Conservation (phyloP, 352 stramenopile genomes). For the Phytophthora hibernalis region DNA sequence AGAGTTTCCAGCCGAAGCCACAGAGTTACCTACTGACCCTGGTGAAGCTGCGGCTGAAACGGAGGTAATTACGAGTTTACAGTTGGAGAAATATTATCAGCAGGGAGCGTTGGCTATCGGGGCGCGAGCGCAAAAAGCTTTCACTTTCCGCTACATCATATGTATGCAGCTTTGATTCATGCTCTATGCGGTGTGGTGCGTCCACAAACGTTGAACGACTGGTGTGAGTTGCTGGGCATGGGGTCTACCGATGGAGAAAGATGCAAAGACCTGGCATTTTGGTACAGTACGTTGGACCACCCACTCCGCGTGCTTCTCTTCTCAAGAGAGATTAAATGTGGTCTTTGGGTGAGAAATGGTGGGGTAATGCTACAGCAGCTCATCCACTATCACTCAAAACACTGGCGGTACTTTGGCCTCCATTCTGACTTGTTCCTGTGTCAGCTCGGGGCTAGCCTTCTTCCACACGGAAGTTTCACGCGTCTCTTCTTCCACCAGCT, state of each 20-base stretch:
- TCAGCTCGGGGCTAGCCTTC: constrained; percentile 60
- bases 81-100: constrained; percentile 53
- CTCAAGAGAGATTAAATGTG: constrained; percentile 74
- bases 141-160: constrained; percentile 81
- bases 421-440: constrained; percentile 77
- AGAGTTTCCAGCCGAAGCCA: constrained; percentile 26
- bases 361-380: constrained; percentile 85
- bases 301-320: constrained; percentile 71
- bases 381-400: constrained; percentile 82
- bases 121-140: constrained; percentile 66
- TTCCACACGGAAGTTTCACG: constrained; percentile 61
- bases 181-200: constrained; percentile 51
- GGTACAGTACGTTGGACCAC: constrained; percentile 53
- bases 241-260: constrained; percentile 17
- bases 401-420: constrained; percentile 82
- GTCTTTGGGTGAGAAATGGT: constrained; percentile 80
- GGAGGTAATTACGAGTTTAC: constrained; percentile 7
- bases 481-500: constrained; percentile 69
- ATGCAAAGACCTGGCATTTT: constrained; percentile 50
- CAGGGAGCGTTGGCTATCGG: constrained; percentile 28
- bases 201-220: constrained; percentile 50
- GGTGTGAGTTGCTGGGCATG: constrained; percentile 52
- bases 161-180: constrained; percentile 71
- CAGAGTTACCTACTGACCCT: constrained; percentile 18
- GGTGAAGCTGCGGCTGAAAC: constrained; percentile 25